Base-by-base conservation (phyloP, 23 red algal species). In the Gracilariopsis chorda region DNA sequence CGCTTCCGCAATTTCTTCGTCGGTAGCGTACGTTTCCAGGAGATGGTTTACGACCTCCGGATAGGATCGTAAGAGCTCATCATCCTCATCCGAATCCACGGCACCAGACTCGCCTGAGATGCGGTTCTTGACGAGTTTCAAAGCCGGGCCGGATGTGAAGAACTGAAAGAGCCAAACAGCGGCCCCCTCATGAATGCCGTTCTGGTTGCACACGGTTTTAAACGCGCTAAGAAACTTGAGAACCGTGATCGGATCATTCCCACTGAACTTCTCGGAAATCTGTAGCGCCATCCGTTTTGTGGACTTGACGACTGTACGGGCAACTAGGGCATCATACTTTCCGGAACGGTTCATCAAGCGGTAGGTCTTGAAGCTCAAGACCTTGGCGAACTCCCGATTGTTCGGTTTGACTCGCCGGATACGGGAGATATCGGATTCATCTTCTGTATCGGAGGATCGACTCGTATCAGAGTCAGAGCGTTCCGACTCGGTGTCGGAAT, bases 91-190 rank as follows among this genome's bases (percentile, higher is more conserved):
- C 13, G 24, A 4, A 48, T 59, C 48, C 47, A 81, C 52, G 2
- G 29, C 47, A 13, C 47, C 52, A 41, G 49, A 81, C 36, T 59
- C 52, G 45, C 77, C 48, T 1, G 51, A 36, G 35, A 81, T 81
- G 27, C 48, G 41, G 28, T 19, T 8, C 10, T 20, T 47, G 13
- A 81, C 27, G 2, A 3, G 3, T 9, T 41, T 49, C 27, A 7
- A 8, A 32, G 45, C 6, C 8, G n/a, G 45, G 28, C 46, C 55
- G 7, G 48, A 25, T 33, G 64, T 2, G 78, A 61, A 62, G 27
- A 83, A 83, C 34, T 43, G 46, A 56, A 83, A 83, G 28, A 36
- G 24, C 29, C 55, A 83, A 29, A 83, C 30, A n/a, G 78, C 78
- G 8, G 78, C 55, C 16, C 57, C 49, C 55, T 60, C 51, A 23